Conservation (phyloP, 306 rosid genomes). For the Hippophae rhamnoides region DNA sequence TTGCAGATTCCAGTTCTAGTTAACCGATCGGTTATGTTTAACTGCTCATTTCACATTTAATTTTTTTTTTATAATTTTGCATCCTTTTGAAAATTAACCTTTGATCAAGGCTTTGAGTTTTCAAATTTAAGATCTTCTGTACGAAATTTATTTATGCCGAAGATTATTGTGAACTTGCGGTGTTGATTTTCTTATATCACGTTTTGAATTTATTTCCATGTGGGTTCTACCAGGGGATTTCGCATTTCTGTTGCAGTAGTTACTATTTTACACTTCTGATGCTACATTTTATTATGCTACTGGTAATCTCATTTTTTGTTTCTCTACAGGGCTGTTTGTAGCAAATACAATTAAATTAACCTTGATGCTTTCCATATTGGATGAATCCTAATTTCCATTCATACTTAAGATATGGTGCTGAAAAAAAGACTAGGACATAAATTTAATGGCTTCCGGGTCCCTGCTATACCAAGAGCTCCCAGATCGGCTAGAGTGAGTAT, state of each 20-base stretch:
- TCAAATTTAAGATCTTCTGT: no score
- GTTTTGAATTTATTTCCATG: not conserved
- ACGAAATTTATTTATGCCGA: no score
- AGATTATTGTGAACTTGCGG: not conserved
- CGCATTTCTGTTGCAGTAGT: no score
- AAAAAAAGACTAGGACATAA: conserved; percentile 59
- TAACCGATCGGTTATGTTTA: conserved; percentile 7
- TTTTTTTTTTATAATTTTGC: no score
- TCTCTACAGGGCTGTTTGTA: conserved; percentile 17
- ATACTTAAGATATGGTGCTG: conserved; percentile 71
- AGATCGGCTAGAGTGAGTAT: conserved; percentile 79
- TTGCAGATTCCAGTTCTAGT: conserved; percentile 5
- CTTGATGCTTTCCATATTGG: conserved; percentile 31
- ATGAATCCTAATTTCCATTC: conserved; percentile 32
- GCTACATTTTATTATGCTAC: no score
- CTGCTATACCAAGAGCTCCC: conserved; percentile 61
- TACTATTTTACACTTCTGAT: no score
- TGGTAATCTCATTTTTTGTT: conserved; percentile 3
- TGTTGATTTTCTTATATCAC: conserved; percentile 3
- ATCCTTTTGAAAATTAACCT: not conserved
- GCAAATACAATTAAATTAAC: conserved; percentile 23
- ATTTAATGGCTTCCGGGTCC: conserved; percentile 55
- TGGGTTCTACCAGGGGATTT: no score
- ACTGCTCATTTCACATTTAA: not conserved
- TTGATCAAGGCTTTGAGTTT: not conserved